Conservation (phyloP, 768 basidiomycete species). For the Suillus brevipes region DNA sequence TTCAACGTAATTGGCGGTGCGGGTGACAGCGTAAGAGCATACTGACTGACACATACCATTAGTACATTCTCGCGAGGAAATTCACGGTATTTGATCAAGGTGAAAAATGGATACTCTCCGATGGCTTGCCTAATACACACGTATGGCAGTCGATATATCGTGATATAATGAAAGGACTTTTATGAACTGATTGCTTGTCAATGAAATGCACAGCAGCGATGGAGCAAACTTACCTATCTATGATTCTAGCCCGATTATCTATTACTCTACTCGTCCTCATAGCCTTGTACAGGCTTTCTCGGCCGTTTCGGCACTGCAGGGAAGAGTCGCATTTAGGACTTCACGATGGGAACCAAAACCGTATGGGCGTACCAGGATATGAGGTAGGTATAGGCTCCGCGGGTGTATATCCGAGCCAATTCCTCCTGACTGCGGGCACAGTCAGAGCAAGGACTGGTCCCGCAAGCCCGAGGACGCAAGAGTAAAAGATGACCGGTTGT, state of each 20-base stretch:
- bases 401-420: conserved; percentile 68
- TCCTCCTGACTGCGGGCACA: conserved; percentile 76
- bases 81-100: not conserved
- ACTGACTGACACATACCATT: not conserved
- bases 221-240: conserved; percentile 10
- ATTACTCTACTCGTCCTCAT: conserved; percentile 57
- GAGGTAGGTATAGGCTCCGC: conserved; percentile 71
- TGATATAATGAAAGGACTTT: not conserved
- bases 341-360: not conserved
- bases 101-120: not conserved
- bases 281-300: conserved; percentile 68
- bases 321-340: conserved; percentile 5
- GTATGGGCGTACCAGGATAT: conserved; percentile 66
- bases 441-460: conserved; percentile 74
- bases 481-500: conserved; percentile 88
- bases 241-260: not conserved
- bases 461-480: conserved; percentile 67
- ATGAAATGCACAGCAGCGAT: not conserved
- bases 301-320: conserved; percentile 67
- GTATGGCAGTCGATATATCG: not conserved
- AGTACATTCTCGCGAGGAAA: not conserved
- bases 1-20: not conserved
- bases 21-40: not conserved
- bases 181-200: not conserved
- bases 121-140: not conserved